A percentile compares a stretch with the other conserved stretches of the same genome.
These are phyloP conservation scores for Didymella lethalis DNA, from an alignment of 2,329 filamentous ascomycete species.

Conservation along the genomic window DNA sequence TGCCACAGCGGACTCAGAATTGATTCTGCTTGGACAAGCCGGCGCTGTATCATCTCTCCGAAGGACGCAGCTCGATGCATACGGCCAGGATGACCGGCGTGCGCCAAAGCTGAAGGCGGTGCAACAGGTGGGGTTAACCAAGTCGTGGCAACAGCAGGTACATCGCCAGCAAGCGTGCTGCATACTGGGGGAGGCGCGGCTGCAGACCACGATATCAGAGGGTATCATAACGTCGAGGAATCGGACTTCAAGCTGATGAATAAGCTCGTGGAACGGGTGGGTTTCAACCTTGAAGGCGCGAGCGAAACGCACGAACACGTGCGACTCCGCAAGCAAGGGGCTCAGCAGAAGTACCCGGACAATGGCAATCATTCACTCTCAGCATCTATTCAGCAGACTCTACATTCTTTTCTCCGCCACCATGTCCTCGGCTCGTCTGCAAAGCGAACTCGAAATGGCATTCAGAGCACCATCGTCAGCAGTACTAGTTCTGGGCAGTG, in stretches of 20 bases:
- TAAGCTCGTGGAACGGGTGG: background rate
- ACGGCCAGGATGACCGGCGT: background rate
- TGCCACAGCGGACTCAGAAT: background rate
- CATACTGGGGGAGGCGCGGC: background rate
- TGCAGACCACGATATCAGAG: background rate
- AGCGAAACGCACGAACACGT: constrained; percentile 11
- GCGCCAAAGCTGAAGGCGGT: background rate
- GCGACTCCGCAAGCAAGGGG: constrained; percentile 2
- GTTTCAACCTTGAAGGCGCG: background rate
- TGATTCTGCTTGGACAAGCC: background rate
- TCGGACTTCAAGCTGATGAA: background rate
- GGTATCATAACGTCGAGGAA: background rate
- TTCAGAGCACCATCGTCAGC: background rate
- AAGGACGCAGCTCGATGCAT: background rate
- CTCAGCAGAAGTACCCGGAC: background rate
- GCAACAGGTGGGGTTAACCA: background rate
- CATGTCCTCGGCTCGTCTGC: background rate
- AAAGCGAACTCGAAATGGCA: background rate
- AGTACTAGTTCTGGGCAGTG: background rate
- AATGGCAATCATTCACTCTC: background rate
- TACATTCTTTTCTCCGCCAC: background rate
- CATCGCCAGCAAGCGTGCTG: background rate
- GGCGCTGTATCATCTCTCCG: background rate
- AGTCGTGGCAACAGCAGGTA: background rate
- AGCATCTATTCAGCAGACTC: background rate